Base-by-base conservation (phyloP, 192 early-diverging fungal genomes). In the Rhizophagus prolifer region DNA sequence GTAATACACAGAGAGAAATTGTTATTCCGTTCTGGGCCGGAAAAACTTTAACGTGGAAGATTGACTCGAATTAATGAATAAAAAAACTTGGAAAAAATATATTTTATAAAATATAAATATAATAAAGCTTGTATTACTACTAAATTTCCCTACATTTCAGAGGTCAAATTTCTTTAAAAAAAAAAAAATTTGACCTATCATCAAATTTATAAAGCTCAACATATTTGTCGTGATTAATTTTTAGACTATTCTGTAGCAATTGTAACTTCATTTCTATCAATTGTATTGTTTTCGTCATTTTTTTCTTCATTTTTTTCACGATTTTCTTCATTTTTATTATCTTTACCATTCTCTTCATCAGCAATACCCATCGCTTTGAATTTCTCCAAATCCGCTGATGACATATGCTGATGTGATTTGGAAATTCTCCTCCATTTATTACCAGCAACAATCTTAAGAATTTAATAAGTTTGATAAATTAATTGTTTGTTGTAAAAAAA, bases 21-120 rank as follows among this genome's bases (percentile, higher is more conserved):
- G 87, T 98, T 47, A 95, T 98, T 31, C 96, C 96, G 16, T 97
- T 96, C 74, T 86, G 88, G 86, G 94, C 95, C 31, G 92, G 92
- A 23, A 86, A 86, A 67, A 82, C 85, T 59, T 75, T 93, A 41
- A 82, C 81, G 0, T 93, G 92, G 92, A 85, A 86, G 71, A 87
- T 93, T 78, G 71, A 38, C n/a, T 78, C 78, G 10, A 82, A 21
- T 6, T 54, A 54, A 54, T 54, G 7, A 21, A 54, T 4, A 21
- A 21, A 19, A 19, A 21, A 7, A 7, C 2, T 54, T 54, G 3
- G 50, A 54, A 38, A 5, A 38, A 38, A 38, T 6, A 38, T 38
- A 21, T 21, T 21, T 0, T 6, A 54, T 19, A 54, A 54, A 54
- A 21, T 44, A 44, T 12, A 44, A 12, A 44, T 44, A 44, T 12